phyloP scores from a whole-genome alignment of 148 eudicot genomes.

The Rhododendron molle region DNA sequence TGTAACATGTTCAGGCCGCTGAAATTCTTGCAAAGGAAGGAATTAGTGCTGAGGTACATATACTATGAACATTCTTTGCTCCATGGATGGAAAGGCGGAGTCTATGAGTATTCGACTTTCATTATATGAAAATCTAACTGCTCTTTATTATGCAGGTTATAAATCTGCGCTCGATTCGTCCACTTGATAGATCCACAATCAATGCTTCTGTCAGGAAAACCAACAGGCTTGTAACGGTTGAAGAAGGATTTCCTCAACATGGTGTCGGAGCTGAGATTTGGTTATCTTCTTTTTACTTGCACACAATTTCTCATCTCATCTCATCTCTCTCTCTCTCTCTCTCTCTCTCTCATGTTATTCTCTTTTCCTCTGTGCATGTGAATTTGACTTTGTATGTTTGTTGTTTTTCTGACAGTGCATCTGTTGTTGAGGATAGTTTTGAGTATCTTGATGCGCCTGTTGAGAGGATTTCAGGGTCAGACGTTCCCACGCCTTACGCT shows the following conservation, averaged over 20 bases:
- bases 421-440: slow-evolving; percentile 88
- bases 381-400: neutral
- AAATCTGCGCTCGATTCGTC: slow-evolving; percentile 87
- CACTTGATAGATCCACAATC: slow-evolving; percentile 83
- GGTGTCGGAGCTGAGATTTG: slow-evolving; percentile 96
- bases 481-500: slow-evolving; percentile 92
- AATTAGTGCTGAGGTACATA: slow-evolving; percentile 79
- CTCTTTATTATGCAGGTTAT: slow-evolving; percentile 45
- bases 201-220: slow-evolving; percentile 89
- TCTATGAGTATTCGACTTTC: neutral
- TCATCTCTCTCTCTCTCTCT: too few relatives aligned
- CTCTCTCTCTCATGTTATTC: neutral
- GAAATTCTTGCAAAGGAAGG: slow-evolving; percentile 90
- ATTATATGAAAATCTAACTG: neutral
- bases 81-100: neutral
- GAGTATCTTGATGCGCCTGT: slow-evolving; percentile 93
- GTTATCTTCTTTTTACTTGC: slow-evolving; percentile 22
- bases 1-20: slow-evolving; percentile 55
- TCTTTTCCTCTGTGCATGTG: neutral
- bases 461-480: slow-evolving; percentile 90
- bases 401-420: slow-evolving; percentile 45
- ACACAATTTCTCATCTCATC: neutral
- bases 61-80: neutral
- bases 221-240: slow-evolving; percentile 73
- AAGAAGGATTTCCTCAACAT: slow-evolving; percentile 94